Evolutionary conservation across 2,329 filamentous ascomycete species (phyloP), one percentile per base, ranked within the genome.

Genomic region (Sporothrix mexicana): DNA sequence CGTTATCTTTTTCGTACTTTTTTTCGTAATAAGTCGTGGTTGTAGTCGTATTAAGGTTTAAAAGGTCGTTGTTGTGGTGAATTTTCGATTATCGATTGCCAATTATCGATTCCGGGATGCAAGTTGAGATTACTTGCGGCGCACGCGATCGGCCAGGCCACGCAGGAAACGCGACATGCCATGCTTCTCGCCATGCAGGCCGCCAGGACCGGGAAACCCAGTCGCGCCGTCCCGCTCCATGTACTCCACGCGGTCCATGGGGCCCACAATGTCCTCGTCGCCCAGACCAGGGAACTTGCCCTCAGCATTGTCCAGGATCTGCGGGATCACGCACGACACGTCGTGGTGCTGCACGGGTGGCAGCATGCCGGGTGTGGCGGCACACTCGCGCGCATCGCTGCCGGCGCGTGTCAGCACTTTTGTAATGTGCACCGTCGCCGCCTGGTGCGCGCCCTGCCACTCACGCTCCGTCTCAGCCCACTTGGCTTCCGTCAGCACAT

Each of bases 261-360:
- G 95, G 1, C 95, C 95, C 61, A 98, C 94, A 79, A 98, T 97
- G 80, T 97, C 95, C 77, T 95, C 92, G 78, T 97, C 94, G 70
- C 94, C 94, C 45, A 95, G 88, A 77, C 91, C 90, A 30, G 94
- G 94, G 78, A 97, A 98, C 81, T 98, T 97, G 79, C 92, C 92
- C 75, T 92, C 91, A 79, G 91, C 47, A 9, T 68, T 85, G 79
- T 93, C 90, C 75, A 91, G 85, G 77, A 95, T 88, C 36, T 88
- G 86, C 0, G 92, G 92, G 75, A 94, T 89, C 72, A 88, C 88
- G 73, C 88, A 88, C 57, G 91, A 85, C 43, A 90, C 84, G 73
- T 87, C 82, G 71, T 89, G 87, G 71, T 87, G 86, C 73, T 69
- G 71, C 10, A 47, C 25, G 2, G 77, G 79, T 79, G 76, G 82